These are phyloP conservation scores for Aspergillus carbonarius DNA, from an alignment of 2,329 filamentous ascomycete species.

Conservation along the genomic window DNA sequence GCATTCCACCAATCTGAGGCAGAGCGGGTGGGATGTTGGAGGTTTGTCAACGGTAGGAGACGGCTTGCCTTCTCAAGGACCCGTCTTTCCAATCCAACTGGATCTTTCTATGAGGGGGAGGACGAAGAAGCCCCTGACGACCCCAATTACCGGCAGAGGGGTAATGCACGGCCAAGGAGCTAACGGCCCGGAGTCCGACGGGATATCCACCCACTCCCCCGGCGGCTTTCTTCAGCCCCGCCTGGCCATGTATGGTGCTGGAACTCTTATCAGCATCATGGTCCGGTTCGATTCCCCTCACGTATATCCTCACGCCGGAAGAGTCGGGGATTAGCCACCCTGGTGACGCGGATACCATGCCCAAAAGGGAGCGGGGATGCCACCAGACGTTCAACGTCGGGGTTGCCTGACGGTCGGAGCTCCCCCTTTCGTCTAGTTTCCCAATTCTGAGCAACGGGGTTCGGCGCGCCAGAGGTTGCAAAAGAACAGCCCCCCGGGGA, in stretches of 20 bases:
- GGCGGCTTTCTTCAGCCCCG: not conserved
- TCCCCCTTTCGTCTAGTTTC: not conserved
- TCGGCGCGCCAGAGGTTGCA: too few species aligned
- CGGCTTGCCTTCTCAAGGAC: not conserved
- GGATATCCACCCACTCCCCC: not conserved
- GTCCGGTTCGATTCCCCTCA: not conserved
- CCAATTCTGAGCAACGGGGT: not conserved
- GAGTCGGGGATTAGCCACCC: not conserved
- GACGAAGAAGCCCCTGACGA: not conserved
- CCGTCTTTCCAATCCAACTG: not conserved
- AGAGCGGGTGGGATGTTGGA: not conserved
- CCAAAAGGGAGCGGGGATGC: not conserved
- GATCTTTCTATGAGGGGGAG: not conserved
- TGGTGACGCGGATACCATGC: not conserved
- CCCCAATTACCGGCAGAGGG: not conserved
- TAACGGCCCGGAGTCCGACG: not conserved
- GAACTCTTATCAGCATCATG: not conserved
- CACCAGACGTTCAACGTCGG: not conserved
- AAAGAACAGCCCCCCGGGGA: too few species aligned
- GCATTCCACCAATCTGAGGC: too few species aligned
- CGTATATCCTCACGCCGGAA: not conserved
- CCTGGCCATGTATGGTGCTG: not conserved
- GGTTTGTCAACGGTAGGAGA: not conserved
- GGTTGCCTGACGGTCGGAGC: not conserved
- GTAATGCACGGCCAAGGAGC: not conserved